Conservation (phyloP, 1,284 basidiomycete genomes). For the Ganoderma resinaceum region DNA sequence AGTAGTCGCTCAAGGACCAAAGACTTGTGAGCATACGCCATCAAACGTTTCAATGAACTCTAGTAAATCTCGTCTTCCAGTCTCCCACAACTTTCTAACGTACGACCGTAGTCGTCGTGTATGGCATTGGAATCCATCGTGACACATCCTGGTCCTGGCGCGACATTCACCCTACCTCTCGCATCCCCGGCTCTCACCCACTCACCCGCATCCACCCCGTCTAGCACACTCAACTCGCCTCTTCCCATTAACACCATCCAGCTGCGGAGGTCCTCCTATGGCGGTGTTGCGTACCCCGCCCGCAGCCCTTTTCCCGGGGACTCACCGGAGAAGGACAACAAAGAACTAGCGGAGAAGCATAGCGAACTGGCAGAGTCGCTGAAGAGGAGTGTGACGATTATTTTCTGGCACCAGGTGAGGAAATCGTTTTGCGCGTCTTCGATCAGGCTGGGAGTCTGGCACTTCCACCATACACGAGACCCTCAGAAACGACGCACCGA, state of each 20-base stretch:
- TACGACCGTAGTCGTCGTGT: background rate
- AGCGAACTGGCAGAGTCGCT: constrained; percentile 39
- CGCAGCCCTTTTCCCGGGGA: background rate
- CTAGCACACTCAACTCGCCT: constrained; percentile 23
- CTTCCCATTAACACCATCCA: background rate
- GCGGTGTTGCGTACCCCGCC: background rate
- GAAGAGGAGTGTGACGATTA: constrained; percentile 59
- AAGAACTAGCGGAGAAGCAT: constrained; percentile 33
- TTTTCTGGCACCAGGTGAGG: constrained; percentile 73
- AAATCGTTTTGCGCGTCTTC: background rate
- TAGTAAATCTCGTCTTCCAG: background rate
- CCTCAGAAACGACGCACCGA: background rate
- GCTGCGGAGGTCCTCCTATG: constrained; percentile 17
- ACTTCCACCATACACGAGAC: background rate
- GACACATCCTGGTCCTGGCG: constrained; percentile 14
- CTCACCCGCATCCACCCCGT: constrained; percentile 13
- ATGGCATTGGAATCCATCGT: constrained; percentile 19
- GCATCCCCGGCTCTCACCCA: constrained; percentile 12
- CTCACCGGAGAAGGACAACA: constrained; percentile 18
- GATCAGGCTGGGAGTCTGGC: background rate
- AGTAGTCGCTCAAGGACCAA: background rate
- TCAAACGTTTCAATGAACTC: background rate
- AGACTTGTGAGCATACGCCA: background rate
- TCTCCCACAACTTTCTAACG: background rate
- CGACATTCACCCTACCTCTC: constrained; percentile 21